Evolutionary conservation across 768 basidiomycete genomes (phyloP).

Genomic region (Dentipellis fragilis): DNA sequence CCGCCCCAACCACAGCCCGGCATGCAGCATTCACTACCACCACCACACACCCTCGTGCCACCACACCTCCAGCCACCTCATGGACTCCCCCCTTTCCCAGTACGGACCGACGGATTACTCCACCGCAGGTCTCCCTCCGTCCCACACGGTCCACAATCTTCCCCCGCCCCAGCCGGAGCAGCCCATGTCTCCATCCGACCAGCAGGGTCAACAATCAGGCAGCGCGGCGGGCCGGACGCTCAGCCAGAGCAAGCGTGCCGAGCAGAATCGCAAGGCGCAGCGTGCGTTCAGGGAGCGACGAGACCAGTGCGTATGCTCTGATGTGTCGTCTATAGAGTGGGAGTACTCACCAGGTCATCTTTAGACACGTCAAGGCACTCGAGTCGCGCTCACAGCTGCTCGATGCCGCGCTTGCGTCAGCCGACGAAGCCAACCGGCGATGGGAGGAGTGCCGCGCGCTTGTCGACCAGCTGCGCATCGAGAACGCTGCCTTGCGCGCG

Average conservation of each 20-base stretch:
- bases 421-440: slow-evolving; percentile 80
- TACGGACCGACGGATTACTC: slow-evolving; percentile 17
- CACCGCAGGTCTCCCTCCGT: slow-evolving; percentile 9
- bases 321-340: slow-evolving; percentile 2
- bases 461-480: slow-evolving; percentile 79
- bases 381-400: slow-evolving; percentile 79
- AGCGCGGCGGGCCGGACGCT: slow-evolving; percentile 39
- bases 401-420: slow-evolving; percentile 76
- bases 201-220: slow-evolving; percentile 8
- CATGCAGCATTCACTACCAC: slow-evolving; percentile 20
- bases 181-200: slow-evolving; percentile 1
- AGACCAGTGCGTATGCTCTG: slow-evolving; percentile 57
- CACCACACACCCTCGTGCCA: slow-evolving; percentile 17
- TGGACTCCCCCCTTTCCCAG: slow-evolving; percentile 20
- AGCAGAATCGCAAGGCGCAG: slow-evolving; percentile 93
- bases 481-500: slow-evolving; percentile 70
- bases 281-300: slow-evolving; percentile 83
- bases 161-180: slow-evolving; percentile 7
- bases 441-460: slow-evolving; percentile 88
- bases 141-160: slow-evolving; percentile 4
- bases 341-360: background rate
- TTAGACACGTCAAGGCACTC: slow-evolving; percentile 78
- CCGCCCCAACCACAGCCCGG: slow-evolving; percentile 29
- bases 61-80: slow-evolving; percentile 19
- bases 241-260: slow-evolving; percentile 79